phyloP scores from a whole-genome alignment of 768 basidiomycete species.

The Russula abietina region DNA sequence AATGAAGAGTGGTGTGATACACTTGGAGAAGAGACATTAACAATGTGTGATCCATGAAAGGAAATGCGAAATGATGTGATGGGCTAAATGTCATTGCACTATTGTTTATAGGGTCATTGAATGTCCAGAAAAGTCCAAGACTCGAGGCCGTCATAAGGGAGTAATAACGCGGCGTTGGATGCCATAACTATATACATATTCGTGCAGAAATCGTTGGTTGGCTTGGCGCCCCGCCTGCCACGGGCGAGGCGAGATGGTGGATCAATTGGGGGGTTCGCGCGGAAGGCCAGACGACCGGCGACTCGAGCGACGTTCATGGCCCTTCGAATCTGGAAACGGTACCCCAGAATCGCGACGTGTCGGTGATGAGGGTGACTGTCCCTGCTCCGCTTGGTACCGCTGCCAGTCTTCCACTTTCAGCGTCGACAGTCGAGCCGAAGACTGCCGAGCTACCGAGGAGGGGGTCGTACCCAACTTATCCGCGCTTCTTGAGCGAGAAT shows the following conservation, averaged over 20 bases:
- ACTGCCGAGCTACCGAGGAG: conserved; percentile 29
- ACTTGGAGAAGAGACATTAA: conserved; percentile 3
- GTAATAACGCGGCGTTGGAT: conserved; percentile 15
- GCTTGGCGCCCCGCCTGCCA: not conserved
- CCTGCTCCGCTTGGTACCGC: conserved; percentile 53
- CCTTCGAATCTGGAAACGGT: conserved; percentile 50
- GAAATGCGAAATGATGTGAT: conserved; percentile 15
- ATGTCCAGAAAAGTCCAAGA: conserved; percentile 16
- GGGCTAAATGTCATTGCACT: conserved; percentile 13
- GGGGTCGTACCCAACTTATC: conserved; percentile 47
- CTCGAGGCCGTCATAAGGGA: conserved; percentile 6
- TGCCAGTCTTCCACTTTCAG: conserved; percentile 87
- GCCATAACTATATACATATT: conserved; percentile 22
- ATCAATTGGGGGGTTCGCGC: conserved; percentile 39
- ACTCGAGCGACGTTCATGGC: conserved; percentile 29
- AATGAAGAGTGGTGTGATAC: conserved; percentile 8
- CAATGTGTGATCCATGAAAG: conserved; percentile 12
- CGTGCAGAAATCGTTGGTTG: conserved; percentile 7
- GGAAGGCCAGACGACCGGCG: conserved; percentile 32
- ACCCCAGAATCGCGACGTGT: conserved; percentile 37
- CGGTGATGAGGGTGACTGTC: conserved; percentile 20
- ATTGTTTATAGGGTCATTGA: conserved; percentile 9
- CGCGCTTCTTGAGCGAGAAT: conserved; percentile 55
- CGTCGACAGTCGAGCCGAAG: conserved; percentile 61
- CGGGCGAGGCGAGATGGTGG: conserved; percentile 4